Percentiles rank a stretch among this genome's conserved stretches.
Conservation (phyloP, 108 stramenopile genomes). For the Nitzschia sp. region DNA sequence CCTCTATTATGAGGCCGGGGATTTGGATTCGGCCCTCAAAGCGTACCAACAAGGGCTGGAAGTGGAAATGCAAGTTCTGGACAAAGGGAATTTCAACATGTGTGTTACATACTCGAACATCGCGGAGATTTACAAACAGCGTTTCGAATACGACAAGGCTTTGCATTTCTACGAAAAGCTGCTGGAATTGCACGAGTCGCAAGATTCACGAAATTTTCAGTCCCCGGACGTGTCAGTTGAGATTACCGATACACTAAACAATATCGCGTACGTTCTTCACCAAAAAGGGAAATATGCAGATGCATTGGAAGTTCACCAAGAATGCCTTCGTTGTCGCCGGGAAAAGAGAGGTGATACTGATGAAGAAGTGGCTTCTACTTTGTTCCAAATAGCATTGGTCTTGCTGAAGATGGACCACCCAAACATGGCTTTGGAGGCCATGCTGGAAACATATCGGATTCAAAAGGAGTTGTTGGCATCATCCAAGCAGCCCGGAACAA, state of each 20-base stretch:
- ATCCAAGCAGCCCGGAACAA: background rate
- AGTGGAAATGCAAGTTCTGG: slow-evolving; percentile 49
- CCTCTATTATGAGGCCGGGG: slow-evolving; percentile 50
- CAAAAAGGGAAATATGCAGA: slow-evolving; percentile 43
- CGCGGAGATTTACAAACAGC: slow-evolving; percentile 59
- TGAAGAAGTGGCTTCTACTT: slow-evolving; percentile 53
- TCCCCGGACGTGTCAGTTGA: slow-evolving; percentile 10
- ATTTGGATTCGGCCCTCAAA: slow-evolving; percentile 50
- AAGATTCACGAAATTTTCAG: background rate
- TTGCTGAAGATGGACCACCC: slow-evolving; percentile 40
- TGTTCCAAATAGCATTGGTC: slow-evolving; percentile 53
- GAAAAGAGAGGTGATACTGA: slow-evolving; percentile 41
- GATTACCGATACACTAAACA: slow-evolving; percentile 52
- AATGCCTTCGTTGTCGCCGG: slow-evolving; percentile 51
- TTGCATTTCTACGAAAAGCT: slow-evolving; percentile 45
- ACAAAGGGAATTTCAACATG: slow-evolving; percentile 45
- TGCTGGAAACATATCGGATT: slow-evolving; percentile 54
- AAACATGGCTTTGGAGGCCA: slow-evolving; percentile 46
- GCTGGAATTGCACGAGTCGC: slow-evolving; percentile 30
- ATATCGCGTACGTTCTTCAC: slow-evolving; percentile 52
- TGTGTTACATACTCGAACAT: slow-evolving; percentile 64
- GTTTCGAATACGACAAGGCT: slow-evolving; percentile 41
- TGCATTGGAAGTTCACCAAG: slow-evolving; percentile 47
- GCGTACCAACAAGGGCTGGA: slow-evolving; percentile 56
- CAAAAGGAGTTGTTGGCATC: slow-evolving; percentile 32